Evolutionary conservation across 352 stramenopile genomes (phyloP), one percentile per base, ranked within the genome.

Genomic region (Phytophthora citricola): DNA sequence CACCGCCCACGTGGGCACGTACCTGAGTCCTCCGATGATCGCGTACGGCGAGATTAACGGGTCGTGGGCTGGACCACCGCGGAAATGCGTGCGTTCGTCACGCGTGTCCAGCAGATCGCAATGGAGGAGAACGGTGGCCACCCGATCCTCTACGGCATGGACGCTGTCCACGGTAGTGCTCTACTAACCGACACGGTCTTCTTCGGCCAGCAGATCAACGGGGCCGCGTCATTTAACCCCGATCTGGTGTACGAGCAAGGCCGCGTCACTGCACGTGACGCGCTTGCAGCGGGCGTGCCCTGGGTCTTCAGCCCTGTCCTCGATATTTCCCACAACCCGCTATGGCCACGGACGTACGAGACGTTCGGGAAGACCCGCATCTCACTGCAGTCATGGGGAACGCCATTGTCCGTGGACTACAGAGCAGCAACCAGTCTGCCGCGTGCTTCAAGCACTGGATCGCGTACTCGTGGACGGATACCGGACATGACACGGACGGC

Each of bases 291-390:
- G 0, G 91, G 88, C 0, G 87, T 96, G 29, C 73, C 76, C 5
- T 97, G 88, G 89, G 53, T 97, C 2, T 97, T 97, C 70, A 73
- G 71, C 43, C 90, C 91, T 1, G 79, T 96, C 14, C 66, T 85
- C 6, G 80, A 89, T 47, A 67, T 97, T 39, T 78, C 80, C 0
- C 80, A 87, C 44, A 86, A 97, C 52, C 85, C 88, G 4, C 85
- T 43, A 20, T 43, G 36, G 36, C 36, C 36, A 43, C 36, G 36
- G 36, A 43, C 36, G 36, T 20, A 43, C 6, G 36, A 22, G 15
- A 43, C 36, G 12, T 43, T 43, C 36, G 36, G 36, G 36, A 43
- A 43, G 36, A 43, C 15, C 36, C 36, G 5, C 11, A 43, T 17
- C 14, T 43, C 11, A 17, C 36, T 3, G 75, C 82, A 2, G 62